These are phyloP conservation scores for Epichloe aotearoae DNA, from an alignment of 2,329 filamentous ascomycete genomes.

Conservation along the genomic window DNA sequence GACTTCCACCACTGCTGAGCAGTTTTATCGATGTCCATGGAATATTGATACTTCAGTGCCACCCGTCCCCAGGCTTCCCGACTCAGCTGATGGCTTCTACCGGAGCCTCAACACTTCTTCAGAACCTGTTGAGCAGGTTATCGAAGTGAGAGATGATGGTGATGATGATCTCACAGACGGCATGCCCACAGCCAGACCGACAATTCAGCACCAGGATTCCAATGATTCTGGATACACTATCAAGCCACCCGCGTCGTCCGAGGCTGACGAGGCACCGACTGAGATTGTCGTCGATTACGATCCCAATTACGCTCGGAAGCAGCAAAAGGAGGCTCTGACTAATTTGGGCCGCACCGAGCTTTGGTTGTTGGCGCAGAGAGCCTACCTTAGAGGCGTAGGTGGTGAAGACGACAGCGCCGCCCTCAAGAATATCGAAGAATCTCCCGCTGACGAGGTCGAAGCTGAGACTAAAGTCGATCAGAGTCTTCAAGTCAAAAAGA, in stretches of 20 bases:
- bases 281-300: slow-evolving; percentile 61
- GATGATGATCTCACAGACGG: slow-evolving; percentile 38
- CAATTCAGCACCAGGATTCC: slow-evolving; percentile 19
- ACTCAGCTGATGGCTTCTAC: slow-evolving; percentile 27
- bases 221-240: slow-evolving; percentile 18
- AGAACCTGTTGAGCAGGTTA: slow-evolving; percentile 50
- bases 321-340: slow-evolving; percentile 55
- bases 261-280: slow-evolving; percentile 42
- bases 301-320: slow-evolving; percentile 59
- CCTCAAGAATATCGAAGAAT: slow-evolving; percentile 24
- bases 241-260: slow-evolving; percentile 17
- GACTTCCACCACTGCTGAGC: slow-evolving; percentile 81
- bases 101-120: slow-evolving; percentile 24
- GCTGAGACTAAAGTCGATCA: slow-evolving; percentile 15
- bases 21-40: slow-evolving; percentile 84
- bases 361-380: slow-evolving; percentile 74
- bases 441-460: slow-evolving; percentile 17
- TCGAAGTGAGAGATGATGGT: slow-evolving; percentile 38
- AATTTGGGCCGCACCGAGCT: slow-evolving; percentile 74
- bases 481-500: slow-evolving; percentile 37
- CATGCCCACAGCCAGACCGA: slow-evolving; percentile 52
- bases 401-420: slow-evolving; percentile 25
- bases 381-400: slow-evolving; percentile 58
- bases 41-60: slow-evolving; percentile 28
- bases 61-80: slow-evolving; percentile 21